Conservation (phyloP, 306 rosid genomes). For the Crotalaria pallida region DNA sequence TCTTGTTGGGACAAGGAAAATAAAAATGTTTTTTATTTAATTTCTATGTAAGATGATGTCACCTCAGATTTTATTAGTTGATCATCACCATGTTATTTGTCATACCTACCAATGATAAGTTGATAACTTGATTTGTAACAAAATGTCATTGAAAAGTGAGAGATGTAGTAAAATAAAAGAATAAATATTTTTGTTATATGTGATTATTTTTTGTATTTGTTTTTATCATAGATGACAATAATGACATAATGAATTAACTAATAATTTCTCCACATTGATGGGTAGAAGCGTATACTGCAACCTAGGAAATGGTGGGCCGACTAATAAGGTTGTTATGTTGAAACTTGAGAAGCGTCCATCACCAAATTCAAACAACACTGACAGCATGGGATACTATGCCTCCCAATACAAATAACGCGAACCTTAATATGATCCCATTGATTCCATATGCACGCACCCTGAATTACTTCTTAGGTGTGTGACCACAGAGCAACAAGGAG, state of each 20-base stretch:
- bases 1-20: background rate
- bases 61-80: too few species aligned
- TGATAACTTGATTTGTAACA: too few species aligned
- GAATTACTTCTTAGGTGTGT: background rate
- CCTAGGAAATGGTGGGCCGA: background rate
- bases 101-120: too few species aligned
- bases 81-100: too few species aligned
- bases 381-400: background rate
- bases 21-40: background rate
- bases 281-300: background rate
- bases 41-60: background rate
- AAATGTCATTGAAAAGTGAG: too few species aligned
- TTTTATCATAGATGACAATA: too few species aligned
- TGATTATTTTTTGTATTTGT: too few species aligned
- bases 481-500: background rate
- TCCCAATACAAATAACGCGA: background rate
- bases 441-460: background rate
- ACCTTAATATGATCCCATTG: background rate
- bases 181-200: too few species aligned
- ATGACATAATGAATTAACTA: too few species aligned
- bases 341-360: background rate
- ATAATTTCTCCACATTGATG: too few species aligned
- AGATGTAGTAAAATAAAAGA: too few species aligned
- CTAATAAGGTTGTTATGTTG: too few species aligned
- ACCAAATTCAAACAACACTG: background rate